A percentile compares a stretch with the other conserved stretches of the same genome.
phyloP scores from a whole-genome alignment of 257 asterid species.

The Solanum corneliomulleri region DNA sequence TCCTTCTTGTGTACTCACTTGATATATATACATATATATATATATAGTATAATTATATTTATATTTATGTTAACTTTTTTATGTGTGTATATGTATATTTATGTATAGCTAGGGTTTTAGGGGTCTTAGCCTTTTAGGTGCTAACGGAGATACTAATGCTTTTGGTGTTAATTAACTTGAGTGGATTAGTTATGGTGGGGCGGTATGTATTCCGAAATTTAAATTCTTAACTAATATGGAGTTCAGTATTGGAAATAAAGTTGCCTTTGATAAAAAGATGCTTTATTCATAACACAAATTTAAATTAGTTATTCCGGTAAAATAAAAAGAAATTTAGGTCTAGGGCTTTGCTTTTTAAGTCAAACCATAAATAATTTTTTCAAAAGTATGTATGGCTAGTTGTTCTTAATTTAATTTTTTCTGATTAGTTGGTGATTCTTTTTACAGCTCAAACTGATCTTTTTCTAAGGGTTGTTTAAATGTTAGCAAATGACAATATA shows the following conservation, averaged over 20 bases:
- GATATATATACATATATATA: neutral
- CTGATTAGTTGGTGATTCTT: neutral
- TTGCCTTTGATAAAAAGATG: neutral
- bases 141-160: neutral
- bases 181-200: neutral
- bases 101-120: neutral
- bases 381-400: neutral
- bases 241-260: neutral
- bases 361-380: neutral
- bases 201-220: too few species aligned
- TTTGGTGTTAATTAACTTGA: neutral
- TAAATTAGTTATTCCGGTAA: neutral
- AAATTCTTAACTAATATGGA: rapidly evolving
- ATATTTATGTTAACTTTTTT: neutral
- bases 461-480: neutral
- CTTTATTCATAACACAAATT: neutral
- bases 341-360: neutral
- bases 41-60: neutral
- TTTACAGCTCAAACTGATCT: neutral
- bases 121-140: neutral
- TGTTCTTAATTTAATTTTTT: neutral
- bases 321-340: neutral
- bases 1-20: neutral
- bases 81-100: neutral
- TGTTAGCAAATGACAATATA: neutral